Base-by-base conservation (phyloP, 768 basidiomycete species). In the Mycena vitilis region DNA sequence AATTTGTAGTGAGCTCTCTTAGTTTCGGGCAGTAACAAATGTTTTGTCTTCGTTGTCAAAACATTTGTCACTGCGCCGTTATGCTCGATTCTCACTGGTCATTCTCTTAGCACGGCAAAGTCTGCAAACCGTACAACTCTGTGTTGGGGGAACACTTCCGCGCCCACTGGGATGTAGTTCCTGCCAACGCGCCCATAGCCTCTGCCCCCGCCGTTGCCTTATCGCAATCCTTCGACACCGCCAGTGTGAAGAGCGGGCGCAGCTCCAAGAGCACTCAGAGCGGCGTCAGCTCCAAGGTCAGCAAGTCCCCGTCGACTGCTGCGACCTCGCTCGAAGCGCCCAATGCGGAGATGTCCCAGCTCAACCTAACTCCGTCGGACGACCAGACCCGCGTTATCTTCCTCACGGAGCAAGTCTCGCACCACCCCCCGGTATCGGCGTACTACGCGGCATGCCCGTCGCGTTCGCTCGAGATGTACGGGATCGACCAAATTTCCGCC, bases 351-450 rank as follows among this genome's bases (percentile, higher is more conserved):
- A 84, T 90, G 74, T 92, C 91, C 20, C 88, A 82, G 61, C 86
- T 92, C 52, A 89, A 84, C 73, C 83, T 94, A 40, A 81, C 78
- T 0, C 75, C 76, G 4, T 70, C 80, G 7, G 77, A 80, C 51
- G 84, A 82, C 20, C 81, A 82, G 57, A 78, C 89, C 18, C 91
- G 95, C 40, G 88, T 96, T 51, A 87, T 89, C 8, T 97, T 88
- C 78, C 80, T 96, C 54, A 97, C 95, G 16, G 96, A 98, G 78
- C 96, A 98, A 79, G 90, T 98, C 54, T 98, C 94, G 2, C 98
- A 99, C 80, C 98, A 99, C 75, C 98, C 98, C 0, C 98, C 98
- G 4, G 88, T 98, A 37, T 97, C 95, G 1, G 90, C 93, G 0
- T 97, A 90, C 75, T 90, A 89, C 70, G 94, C 92, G 9, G 69